Evolutionary conservation across 2,329 filamentous ascomycete species (phyloP).

Genomic region (Beauveria bassiana): DNA sequence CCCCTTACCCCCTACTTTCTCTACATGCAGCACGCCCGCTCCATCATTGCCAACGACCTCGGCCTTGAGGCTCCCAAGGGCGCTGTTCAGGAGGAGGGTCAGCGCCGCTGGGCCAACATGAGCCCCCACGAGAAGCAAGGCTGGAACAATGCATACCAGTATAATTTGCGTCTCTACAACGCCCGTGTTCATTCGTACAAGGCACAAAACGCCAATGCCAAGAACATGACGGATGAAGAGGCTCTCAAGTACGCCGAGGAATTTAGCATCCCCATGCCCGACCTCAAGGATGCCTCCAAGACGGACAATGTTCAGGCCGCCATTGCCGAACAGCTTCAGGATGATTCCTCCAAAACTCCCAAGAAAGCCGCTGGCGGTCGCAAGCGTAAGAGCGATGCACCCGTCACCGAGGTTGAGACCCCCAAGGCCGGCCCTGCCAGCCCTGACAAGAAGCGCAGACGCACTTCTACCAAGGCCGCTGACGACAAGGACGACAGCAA

Average conservation of each 20-base stretch:
- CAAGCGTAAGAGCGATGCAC: constrained; percentile 50
- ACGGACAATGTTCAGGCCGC: constrained; percentile 44
- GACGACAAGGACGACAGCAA: constrained; percentile 51
- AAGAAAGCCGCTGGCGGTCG: constrained; percentile 45
- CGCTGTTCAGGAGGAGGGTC: constrained; percentile 81
- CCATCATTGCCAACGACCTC: constrained; percentile 72
- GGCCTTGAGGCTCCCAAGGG: constrained; percentile 71
- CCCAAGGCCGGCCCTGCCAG: constrained; percentile 39
- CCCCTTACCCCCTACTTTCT: constrained; percentile 92
- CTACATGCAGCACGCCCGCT: constrained; percentile 82
- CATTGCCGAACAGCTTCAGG: constrained; percentile 51
- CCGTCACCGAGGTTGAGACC: constrained; percentile 30
- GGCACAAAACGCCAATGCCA: constrained; percentile 48
- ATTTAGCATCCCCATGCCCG: constrained; percentile 46
- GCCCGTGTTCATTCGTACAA: constrained; percentile 59
- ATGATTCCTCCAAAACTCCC: constrained; percentile 46
- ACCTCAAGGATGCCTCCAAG: constrained; percentile 35
- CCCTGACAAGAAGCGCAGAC: constrained; percentile 57
- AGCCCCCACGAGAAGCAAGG: constrained; percentile 61
- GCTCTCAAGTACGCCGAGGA: constrained; percentile 54
- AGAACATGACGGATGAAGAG: constrained; percentile 54
- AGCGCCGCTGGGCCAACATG: constrained; percentile 78
- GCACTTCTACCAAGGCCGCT: constrained; percentile 45
- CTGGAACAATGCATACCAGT: constrained; percentile 61
- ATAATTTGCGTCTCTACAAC: constrained; percentile 59